Conservation (phyloP, 345 rosid genomes). For the Citrus sinensis region DNA sequence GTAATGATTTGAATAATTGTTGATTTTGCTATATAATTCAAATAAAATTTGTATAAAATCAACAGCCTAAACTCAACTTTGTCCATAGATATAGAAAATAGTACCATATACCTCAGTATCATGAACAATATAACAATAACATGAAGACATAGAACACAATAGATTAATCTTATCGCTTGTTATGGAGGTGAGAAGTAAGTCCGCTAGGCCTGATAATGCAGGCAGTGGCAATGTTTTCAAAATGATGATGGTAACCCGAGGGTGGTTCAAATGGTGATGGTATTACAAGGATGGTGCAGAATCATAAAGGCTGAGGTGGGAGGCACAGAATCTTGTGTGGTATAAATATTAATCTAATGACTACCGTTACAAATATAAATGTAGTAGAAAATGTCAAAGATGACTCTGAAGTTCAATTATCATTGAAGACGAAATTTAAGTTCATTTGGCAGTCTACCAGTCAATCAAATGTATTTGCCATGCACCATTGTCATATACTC, state of each 20-base stretch:
- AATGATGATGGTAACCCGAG: neutral
- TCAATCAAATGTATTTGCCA: neutral
- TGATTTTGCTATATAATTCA: neutral
- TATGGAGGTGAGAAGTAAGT: neutral
- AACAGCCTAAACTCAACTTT: neutral
- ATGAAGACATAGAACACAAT: neutral
- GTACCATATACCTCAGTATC: neutral
- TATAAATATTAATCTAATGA: neutral
- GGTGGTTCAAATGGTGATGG: neutral
- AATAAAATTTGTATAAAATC: neutral
- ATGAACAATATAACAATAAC: neutral
- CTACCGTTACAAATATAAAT: neutral
- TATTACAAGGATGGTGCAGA: neutral
- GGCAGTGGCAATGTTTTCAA: neutral
- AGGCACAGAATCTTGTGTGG: neutral
- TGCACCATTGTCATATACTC: neutral
- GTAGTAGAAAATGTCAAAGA: neutral
- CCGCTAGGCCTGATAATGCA: neutral
- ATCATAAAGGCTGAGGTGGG: neutral
- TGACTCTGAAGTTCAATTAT: neutral
- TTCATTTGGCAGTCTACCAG: neutral
- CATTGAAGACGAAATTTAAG: neutral
- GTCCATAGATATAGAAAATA: neutral
- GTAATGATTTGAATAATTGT: neutral
- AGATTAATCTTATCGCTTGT: neutral